Evolutionary conservation across 225 moss, liverwort and hornwort genomes (phyloP).

Genomic region (Pleurozium schreberi): DNA sequence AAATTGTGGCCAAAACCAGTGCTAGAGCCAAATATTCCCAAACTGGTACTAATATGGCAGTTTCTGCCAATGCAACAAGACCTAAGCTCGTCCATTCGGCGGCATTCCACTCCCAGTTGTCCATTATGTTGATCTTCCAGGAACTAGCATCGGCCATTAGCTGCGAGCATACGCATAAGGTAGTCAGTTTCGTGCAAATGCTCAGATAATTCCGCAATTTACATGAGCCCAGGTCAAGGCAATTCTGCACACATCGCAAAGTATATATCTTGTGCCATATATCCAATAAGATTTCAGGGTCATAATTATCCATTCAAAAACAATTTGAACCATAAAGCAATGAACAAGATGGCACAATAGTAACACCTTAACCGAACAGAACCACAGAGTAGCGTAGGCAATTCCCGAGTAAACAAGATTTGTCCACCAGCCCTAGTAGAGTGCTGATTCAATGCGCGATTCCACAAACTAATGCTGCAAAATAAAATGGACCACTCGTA

Average conservation of each 20-base stretch:
- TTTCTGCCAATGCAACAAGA: conserved; percentile 33
- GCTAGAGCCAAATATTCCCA: conserved; percentile 60
- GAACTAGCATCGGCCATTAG: conserved; percentile 1
- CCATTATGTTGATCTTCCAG: conserved; percentile 18
- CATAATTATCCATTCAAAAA: neutral
- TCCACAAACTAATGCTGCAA: neutral
- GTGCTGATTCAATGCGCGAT: neutral
- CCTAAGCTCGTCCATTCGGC: conserved; percentile 36
- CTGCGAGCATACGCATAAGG: neutral
- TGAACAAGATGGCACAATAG: neutral
- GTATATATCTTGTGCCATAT: neutral
- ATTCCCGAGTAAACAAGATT: neutral
- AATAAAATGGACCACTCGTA: neutral
- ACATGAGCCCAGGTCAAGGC: neutral
- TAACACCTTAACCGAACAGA: neutral
- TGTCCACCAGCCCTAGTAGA: neutral
- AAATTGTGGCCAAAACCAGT: conserved; percentile 13
- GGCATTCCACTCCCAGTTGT: conserved; percentile 8
- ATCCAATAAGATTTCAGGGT: neutral
- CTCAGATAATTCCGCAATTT: neutral
- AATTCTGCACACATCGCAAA: neutral
- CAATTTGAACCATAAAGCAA: neutral
- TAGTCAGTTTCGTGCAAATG: neutral
- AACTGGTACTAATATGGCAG: conserved; percentile 40
- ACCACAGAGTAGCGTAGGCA: neutral